These are phyloP conservation scores for Xylariaceae sp. DNA, from an alignment of 2,329 filamentous ascomycete species.

Conservation along the genomic window DNA sequence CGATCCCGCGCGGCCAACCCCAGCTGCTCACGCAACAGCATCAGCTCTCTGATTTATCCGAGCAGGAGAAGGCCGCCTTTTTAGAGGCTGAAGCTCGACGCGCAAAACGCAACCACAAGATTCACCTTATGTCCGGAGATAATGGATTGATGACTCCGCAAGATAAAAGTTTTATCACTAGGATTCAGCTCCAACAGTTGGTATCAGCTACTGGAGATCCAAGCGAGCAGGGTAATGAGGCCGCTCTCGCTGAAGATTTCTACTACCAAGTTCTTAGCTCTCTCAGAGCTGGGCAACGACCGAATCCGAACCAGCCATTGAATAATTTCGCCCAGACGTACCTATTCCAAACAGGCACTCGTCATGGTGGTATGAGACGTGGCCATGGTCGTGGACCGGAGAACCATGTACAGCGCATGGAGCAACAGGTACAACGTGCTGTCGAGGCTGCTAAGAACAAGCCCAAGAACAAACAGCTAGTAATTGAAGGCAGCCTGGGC, in stretches of 20 bases:
- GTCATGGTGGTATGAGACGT: slow-evolving; percentile 75
- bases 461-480: slow-evolving; percentile 95
- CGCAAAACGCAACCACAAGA: slow-evolving; percentile 98
- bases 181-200: slow-evolving; percentile 95
- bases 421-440: slow-evolving; percentile 96
- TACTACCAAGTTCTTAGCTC: slow-evolving; percentile 98
- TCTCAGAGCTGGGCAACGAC: slow-evolving; percentile 86
- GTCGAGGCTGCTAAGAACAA: slow-evolving; percentile 97
- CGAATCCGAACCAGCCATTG: slow-evolving; percentile 89
- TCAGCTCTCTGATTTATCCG: slow-evolving; percentile 77
- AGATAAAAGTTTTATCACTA: slow-evolving; percentile 98
- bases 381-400: slow-evolving; percentile 85
- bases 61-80: slow-evolving; percentile 83
- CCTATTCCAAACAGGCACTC: slow-evolving; percentile 89
- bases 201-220: slow-evolving; percentile 90
- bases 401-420: slow-evolving; percentile 98
- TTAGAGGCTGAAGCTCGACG: slow-evolving; percentile 91
- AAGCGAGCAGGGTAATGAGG: slow-evolving; percentile 78
- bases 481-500: slow-evolving; percentile 93
- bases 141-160: slow-evolving; percentile 99
- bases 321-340: slow-evolving; percentile 99
- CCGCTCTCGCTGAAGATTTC: slow-evolving; percentile 88
- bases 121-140: slow-evolving; percentile 88
- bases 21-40: slow-evolving; percentile 66
- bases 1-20: slow-evolving; percentile 58